Base-by-base conservation (phyloP, 169 alveolate species). In the Eimeria sp. region DNA sequence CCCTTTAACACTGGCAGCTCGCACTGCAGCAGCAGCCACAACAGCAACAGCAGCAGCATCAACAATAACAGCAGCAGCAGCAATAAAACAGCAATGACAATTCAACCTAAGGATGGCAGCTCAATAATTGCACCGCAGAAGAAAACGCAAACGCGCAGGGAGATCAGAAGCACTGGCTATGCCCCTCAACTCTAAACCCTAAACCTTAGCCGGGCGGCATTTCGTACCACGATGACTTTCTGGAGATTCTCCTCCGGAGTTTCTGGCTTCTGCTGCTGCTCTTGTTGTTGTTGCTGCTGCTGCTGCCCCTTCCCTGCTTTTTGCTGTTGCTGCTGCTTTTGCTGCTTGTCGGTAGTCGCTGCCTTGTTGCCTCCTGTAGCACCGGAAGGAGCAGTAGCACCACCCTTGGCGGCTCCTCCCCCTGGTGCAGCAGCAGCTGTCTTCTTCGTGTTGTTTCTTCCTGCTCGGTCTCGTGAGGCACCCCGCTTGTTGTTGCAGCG, bases 261-360 rank as follows among this genome's bases (percentile, higher is more conserved):
- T 22, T 78, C 61, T 7, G 89, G 27, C 4, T 43, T 49, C 65
- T 78, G 89, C 34, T 78, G 49, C 65, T 78, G 89, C 65, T 78
- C 65, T 67, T 82, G 90, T 49, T 82, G 90, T 73, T 82, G 90
- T 73, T 82, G 90, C 65, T 82, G 70, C 90, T 49, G 72, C 73
- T 82, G 90, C 34, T 61, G 18, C 27, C n/a, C n/a, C 70, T 61
- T 9, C 70, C n/a, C n/a, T 18, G 14, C 1, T 30, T 82, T 47
- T 51, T 82, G 90, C n/a, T 61, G 70, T 25, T 61, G 70, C 54
- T 73, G 84, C 34, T 78, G 89, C 65, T 78, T 78, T 27, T 78
- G 89, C 65, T 78, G 89, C 65, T 78, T 78, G 70, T 78, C 89
- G 43, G 43, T 10, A 43, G 89, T 43, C 16, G 65, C 43, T 16